Evolutionary conservation across 1,284 basidiomycete genomes (phyloP).

Genomic region (Trichosporon coremiiforme): DNA sequence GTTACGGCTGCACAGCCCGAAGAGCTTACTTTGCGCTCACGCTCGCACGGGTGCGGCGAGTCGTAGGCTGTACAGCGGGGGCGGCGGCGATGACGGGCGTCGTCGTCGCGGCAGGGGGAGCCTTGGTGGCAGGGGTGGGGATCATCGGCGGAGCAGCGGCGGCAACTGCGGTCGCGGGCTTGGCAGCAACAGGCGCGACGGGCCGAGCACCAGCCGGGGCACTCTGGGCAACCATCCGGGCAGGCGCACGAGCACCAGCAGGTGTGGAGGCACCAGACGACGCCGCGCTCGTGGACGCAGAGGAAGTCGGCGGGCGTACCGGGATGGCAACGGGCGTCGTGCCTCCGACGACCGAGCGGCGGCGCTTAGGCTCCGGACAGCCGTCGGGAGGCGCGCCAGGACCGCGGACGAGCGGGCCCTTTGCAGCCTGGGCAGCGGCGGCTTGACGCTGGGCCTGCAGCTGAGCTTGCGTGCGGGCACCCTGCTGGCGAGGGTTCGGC

Average conservation of each 20-base stretch:
- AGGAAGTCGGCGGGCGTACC: not conserved
- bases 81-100: not conserved
- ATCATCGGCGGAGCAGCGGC: not conserved
- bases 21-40: constrained; percentile 19
- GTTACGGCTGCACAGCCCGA: not conserved
- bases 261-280: constrained; percentile 1
- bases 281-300: not conserved
- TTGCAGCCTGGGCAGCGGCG: constrained; percentile 24
- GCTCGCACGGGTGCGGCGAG: constrained; percentile 17
- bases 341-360: constrained; percentile 41
- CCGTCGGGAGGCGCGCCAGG: constrained; percentile 46
- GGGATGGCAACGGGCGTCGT: constrained; percentile 10
- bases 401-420: constrained; percentile 44
- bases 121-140: constrained; percentile 3
- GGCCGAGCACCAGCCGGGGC: not conserved
- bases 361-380: constrained; percentile 48
- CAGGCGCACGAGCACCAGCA: constrained; percentile 7
- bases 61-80: constrained; percentile 13
- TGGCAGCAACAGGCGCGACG: not conserved
- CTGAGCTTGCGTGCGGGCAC: constrained; percentile 20
- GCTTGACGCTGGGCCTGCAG: constrained; percentile 10
- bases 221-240: not conserved
- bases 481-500: constrained; percentile 31
- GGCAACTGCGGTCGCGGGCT: not conserved
- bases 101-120: constrained; percentile 1